Evolutionary conservation across 768 basidiomycete genomes (phyloP), one percentile per base, ranked within the genome.

Genomic region (Pleurotus giganteus): DNA sequence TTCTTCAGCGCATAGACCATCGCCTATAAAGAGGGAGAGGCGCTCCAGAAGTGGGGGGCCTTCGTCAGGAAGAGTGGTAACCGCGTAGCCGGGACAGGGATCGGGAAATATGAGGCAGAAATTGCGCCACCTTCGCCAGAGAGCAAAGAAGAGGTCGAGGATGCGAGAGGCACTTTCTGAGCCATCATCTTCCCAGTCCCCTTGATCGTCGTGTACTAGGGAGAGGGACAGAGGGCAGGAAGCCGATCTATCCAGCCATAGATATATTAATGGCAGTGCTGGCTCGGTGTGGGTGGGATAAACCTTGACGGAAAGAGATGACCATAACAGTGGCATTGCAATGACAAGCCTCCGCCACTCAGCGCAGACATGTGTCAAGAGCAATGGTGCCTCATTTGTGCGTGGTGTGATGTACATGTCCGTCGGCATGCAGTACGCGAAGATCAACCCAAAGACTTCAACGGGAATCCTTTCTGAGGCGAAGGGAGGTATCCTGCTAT

Each of bases 381-480:
- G 52, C 37, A 53, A 44, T 26, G 52, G 52, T 24, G 52, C 52
- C 29, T 53, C 49, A 36, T 36, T 26, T 36, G 11, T 32, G 49
- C 32, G 24, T 36, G 49, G 49, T 13, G 49, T 36, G 19, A 50
- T n/a, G 32, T 50, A 50, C 31, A 80, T 61, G 71, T 75, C 29
- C 80, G 83, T 61, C 75, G 82, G 54, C 76, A 76, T 58, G 74
- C 74, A 39, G 83, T 86, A 50, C 85, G 84, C 59, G 49, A 71
- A n/a, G 79, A 75, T 63, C 75, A 77, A 46, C 65, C 71, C 44
- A 69, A 77, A 17, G 70, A 83, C 56, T 36, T 50, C 49, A n/a
- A 50, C 49, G 7, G 49, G 49, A n/a, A 50, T 50, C 34, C 31
- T 37, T 15, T 50, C 32, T 11, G 23, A 50, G 13, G n/a, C 15